Percentiles rank a stretch among this genome's conserved stretches.
Conservation (phyloP, 1,284 basidiomycete species). For the Ceratobasidium papillatum region DNA sequence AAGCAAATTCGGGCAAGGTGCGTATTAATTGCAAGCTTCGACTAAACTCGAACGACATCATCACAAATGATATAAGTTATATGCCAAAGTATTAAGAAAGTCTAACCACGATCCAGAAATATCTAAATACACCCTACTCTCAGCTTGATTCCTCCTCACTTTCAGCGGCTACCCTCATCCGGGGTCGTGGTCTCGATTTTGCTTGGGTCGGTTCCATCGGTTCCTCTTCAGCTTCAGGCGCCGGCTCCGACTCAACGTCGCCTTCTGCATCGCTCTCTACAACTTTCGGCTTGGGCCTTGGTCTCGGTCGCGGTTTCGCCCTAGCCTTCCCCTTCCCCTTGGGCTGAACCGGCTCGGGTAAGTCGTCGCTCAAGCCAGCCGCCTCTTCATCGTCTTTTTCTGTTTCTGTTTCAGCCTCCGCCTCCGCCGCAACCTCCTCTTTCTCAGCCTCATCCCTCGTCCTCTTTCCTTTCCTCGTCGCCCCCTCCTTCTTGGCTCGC, state of each 20-base stretch:
- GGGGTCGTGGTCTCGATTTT: conserved; percentile 1
- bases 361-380: conserved; percentile 1
- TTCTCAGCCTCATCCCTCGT: conserved; percentile 3
- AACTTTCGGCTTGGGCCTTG: conserved; percentile 14
- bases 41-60: not conserved
- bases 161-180: conserved; percentile 17
- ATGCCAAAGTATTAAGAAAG: not conserved
- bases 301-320: conserved; percentile 14
- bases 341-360: not conserved
- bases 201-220: not conserved
- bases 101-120: not conserved
- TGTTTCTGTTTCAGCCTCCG: not conserved
- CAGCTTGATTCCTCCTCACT: conserved; percentile 8
- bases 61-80: conserved; percentile 6
- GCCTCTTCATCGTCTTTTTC: not conserved
- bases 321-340: not conserved
- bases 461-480: conserved; percentile 27
- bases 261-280: conserved; percentile 15
- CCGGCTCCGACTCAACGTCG: not conserved
- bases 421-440: conserved; percentile 1
- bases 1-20: conserved; percentile 6
- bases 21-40: conserved; percentile 9
- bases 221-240: not conserved
- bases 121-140: not conserved
- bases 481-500: conserved; percentile 47